phyloP scores from a whole-genome alignment of 2,329 filamentous ascomycete species.

The Acephala macrosclerotiorum region DNA sequence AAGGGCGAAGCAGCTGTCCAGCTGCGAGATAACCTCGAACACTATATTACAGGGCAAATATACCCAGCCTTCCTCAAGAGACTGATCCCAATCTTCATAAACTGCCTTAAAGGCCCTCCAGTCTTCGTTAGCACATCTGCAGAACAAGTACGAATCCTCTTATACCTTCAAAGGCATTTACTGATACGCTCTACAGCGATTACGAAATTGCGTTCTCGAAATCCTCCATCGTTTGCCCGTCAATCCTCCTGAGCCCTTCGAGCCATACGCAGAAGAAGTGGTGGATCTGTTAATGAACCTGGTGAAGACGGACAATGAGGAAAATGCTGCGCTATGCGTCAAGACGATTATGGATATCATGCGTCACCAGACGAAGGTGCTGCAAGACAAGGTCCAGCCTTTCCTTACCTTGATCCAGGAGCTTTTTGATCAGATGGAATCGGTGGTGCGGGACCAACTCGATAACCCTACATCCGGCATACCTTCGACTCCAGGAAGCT shows the following conservation, averaged over 20 bases:
- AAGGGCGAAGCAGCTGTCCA: conserved; percentile 85
- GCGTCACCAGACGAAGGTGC: conserved; percentile 86
- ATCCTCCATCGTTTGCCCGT: conserved; percentile 87
- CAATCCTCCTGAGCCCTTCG: conserved; percentile 79
- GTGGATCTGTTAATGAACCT: conserved; percentile 90
- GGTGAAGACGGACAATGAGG: conserved; percentile 93
- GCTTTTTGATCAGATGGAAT: conserved; percentile 94
- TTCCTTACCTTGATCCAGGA: conserved; percentile 94
- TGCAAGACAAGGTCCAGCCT: conserved; percentile 82
- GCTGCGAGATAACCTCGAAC: conserved; percentile 89
- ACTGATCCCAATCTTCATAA: conserved; percentile 88
- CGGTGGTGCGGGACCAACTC: conserved; percentile 93
- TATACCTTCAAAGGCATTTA: conserved; percentile 1
- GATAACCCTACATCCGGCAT: conserved; percentile 74
- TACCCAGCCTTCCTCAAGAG: conserved; percentile 86
- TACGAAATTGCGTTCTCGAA: conserved; percentile 92
- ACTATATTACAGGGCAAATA: conserved; percentile 79
- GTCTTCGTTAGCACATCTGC: conserved; percentile 90
- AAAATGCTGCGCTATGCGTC: conserved; percentile 97
- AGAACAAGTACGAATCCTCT: conserved; percentile 74
- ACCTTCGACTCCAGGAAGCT: conserved; percentile 72
- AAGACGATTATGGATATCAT: conserved; percentile 98
- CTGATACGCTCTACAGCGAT: conserved; percentile 62
- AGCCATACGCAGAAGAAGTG: conserved; percentile 86
- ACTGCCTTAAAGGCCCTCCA: conserved; percentile 82